Evolutionary conservation across 2,329 filamentous ascomycete genomes (phyloP).

Genomic region (Cordyceps tenuipes): DNA sequence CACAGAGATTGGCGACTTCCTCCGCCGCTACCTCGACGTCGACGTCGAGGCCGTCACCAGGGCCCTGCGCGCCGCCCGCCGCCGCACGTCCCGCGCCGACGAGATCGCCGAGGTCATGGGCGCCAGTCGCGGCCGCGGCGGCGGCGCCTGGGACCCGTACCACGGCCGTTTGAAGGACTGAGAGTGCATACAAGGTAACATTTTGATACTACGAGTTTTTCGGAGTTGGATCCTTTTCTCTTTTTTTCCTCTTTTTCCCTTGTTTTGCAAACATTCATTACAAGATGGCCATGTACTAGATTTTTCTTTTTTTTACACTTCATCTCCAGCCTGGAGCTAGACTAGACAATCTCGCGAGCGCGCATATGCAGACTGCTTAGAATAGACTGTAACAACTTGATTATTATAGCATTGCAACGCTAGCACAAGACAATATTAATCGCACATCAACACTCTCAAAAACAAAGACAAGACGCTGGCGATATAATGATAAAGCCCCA

Average conservation of each 20-base stretch:
- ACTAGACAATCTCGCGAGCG: neutral
- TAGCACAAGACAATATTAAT: neutral
- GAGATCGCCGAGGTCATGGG: conserved; percentile 2
- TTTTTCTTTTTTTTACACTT: neutral
- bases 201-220: too few species aligned
- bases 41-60: conserved; percentile 71
- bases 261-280: neutral
- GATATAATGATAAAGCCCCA: neutral
- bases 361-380: neutral
- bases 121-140: neutral
- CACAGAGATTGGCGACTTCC: conserved; percentile 78
- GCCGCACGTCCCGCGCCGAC: conserved; percentile 2
- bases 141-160: neutral
- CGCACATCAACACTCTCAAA: neutral
- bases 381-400: neutral
- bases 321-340: neutral
- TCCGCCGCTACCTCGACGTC: conserved; percentile 69
- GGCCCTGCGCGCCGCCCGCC: conserved; percentile 50
- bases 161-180: neutral
- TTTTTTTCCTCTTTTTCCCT: neutral
- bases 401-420: neutral
- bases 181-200: neutral
- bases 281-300: neutral
- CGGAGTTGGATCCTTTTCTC: neutral
- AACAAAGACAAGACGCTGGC: neutral